Conservation (phyloP, 1,284 basidiomycete genomes). For the Cryptococcus sp. region DNA sequence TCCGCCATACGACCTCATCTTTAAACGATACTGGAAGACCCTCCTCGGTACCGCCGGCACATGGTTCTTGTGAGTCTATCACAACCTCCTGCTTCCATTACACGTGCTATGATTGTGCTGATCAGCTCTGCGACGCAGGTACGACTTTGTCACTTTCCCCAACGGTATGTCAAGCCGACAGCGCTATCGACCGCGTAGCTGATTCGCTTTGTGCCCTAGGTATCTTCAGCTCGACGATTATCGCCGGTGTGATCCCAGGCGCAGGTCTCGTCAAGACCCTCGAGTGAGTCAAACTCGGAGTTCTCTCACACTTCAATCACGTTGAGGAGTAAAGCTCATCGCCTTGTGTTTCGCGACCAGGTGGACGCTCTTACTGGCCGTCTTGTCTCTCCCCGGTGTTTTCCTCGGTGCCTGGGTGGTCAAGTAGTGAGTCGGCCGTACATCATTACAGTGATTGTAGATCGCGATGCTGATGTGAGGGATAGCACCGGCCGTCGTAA, state of each 20-base stretch:
- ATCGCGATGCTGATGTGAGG: background rate
- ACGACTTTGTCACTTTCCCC: slow-evolving; percentile 74
- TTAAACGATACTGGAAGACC: slow-evolving; percentile 69
- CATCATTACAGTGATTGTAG: background rate
- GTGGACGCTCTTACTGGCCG: slow-evolving; percentile 69
- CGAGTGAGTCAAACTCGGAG: slow-evolving; percentile 21
- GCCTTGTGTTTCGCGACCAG: slow-evolving; percentile 55
- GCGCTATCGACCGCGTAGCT: slow-evolving; percentile 42
- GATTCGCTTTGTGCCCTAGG: background rate
- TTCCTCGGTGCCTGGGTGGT: slow-evolving; percentile 65
- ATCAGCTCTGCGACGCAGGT: slow-evolving; percentile 35
- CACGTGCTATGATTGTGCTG: background rate
- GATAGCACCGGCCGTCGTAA: slow-evolving; percentile 29
- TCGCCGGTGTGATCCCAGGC: slow-evolving; percentile 61
- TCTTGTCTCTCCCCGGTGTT: slow-evolving; percentile 68
- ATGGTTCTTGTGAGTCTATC: slow-evolving; percentile 61
- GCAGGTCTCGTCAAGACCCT: slow-evolving; percentile 60
- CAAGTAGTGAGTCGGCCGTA: slow-evolving; percentile 57
- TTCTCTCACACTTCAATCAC: no score
- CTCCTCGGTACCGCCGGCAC: slow-evolving; percentile 71
- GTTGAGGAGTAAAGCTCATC: background rate
- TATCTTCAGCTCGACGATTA: slow-evolving; percentile 61
- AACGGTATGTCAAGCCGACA: slow-evolving; percentile 63
- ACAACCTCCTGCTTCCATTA: background rate
- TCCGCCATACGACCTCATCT: slow-evolving; percentile 55